phyloP scores from a whole-genome alignment of 305 asterid genomes.

The Salvia sclarea region DNA sequence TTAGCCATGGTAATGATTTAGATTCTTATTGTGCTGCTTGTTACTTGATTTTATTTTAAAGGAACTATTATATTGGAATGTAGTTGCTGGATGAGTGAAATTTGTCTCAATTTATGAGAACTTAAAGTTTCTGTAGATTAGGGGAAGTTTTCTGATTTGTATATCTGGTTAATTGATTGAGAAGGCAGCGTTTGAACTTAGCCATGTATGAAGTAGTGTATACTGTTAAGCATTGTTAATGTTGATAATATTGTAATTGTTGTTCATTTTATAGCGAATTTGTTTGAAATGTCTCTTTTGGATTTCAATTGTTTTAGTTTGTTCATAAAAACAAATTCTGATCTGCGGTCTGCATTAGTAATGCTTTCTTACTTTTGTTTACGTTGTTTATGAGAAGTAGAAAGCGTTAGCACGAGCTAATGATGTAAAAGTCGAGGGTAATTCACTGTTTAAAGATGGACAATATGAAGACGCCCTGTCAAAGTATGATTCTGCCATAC shows the following conservation, averaged over 20 bases:
- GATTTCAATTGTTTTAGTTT: neutral
- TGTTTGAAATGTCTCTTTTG: neutral
- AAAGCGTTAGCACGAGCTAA: conserved; percentile 61
- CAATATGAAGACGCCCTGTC: conserved; percentile 68
- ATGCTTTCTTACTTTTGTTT: conserved; percentile 16
- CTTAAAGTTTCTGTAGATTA: neutral
- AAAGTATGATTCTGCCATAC: conserved; percentile 81
- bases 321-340: neutral
- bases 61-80: neutral
- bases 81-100: neutral
- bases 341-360: neutral
- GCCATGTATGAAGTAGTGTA: neutral
- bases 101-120: neutral
- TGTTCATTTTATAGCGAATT: neutral
- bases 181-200: conserved; percentile 13
- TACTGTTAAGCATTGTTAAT: neutral
- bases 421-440: conserved; percentile 77
- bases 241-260: neutral
- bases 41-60: conserved; percentile 4
- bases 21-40: neutral
- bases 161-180: conserved; percentile 7
- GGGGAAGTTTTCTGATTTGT: neutral
- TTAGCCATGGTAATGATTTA: conserved; percentile 30
- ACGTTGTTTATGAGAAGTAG: conserved; percentile 47
- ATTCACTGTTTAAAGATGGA: conserved; percentile 67